Base-by-base conservation (phyloP, 1,139 yeast genomes). In the Cylindricascospora bacillispora region DNA sequence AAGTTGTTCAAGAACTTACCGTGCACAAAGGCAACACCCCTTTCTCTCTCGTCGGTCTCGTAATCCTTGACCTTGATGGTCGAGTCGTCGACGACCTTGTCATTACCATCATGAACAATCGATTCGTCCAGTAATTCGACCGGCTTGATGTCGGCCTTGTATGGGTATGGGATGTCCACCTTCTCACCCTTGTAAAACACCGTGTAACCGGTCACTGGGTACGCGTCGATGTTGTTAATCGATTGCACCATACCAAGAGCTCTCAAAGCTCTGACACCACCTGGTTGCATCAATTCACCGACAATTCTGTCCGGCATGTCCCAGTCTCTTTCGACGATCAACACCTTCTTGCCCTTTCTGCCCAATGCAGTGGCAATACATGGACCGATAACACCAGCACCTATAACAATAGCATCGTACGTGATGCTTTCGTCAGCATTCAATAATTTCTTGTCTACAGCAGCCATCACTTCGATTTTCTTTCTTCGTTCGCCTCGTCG, bases 371-470 rank as follows among this genome's bases (percentile, higher is more conserved):
- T 79, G 27, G 97, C 97, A 16, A 89, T 66, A 34, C 89, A 75
- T 4, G 98, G 95, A 1, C 99, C 99, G 10, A 82, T 77, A 13
- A 89, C 93, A 25, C 99, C 99, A 10, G 97, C 95, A 13, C 98
- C 97, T 21, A 89, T 54, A 16, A 62, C 57, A 21, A 60, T 52
- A 31, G 62, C 67, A 35, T 62, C 66, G 43, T 56, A 61, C 7
- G 47, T 47, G 22, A 41, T 31, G 15, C 38, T 37, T 17, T 44
- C 39, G 27, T 50, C 51, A 17, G 58, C 58, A 24, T 40, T 41
- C 24, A 45, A 36, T 33, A n/a, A n/a, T n/a, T n/a, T n/a, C n/a
- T n/a, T 18, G 18, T 15, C 15, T 11, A 24, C 12, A 24, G 26
- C 26, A 27, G 38, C 28, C 39, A 34, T 37, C 15, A 12, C 13